Base-by-base conservation (phyloP, 106 monocot genomes). In the Vanilla planifolia region DNA sequence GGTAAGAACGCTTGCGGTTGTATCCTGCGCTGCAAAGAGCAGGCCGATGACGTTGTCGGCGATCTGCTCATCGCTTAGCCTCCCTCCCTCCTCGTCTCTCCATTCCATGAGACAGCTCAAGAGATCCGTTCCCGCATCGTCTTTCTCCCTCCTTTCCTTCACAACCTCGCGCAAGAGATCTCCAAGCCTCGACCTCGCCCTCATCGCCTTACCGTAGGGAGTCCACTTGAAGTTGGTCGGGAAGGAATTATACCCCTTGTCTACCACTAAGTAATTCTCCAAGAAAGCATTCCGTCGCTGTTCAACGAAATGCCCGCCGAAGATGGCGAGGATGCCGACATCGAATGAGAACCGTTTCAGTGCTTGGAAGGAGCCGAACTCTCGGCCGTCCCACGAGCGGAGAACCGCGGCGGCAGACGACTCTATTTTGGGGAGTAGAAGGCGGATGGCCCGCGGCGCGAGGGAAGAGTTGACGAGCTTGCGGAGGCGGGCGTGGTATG, bases 201-300 rank as follows among this genome's bases (percentile, higher is more conserved):
- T 60, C 35, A 84, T 55, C 13, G 94, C 94, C 62, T 74, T 83
- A 52, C 43, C 25, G 72, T 78, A 95, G 1, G 35, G 61, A 20
- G 89, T 95, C 23, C 85, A 63, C 0, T 83, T 80, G 36, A 95
- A 44, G 45, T 39, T 68, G 8, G 36, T 83, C 10, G 89, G 80
- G 62, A 89, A 74, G 1, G 80, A 84, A 37, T 89, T 89, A 75
- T 89, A 89, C 15, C 84, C 84, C 44, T 77, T 81, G 68, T 89
- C 84, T 1, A 84, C 65, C 41, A 72, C 62, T 50, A 44, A 53
- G 69, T 89, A 89, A 53, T 80, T 84, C 69, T 62, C 72, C 68
- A 61, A 80, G 0, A 89, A 44, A 59, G 77, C 84, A 26, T 66
- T 39, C 37, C 55, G 75, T 43, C 60, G 36, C 0, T 30, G 36